Base-by-base conservation (phyloP, 2,329 filamentous ascomycete genomes). In the Fusarium stilboides region DNA sequence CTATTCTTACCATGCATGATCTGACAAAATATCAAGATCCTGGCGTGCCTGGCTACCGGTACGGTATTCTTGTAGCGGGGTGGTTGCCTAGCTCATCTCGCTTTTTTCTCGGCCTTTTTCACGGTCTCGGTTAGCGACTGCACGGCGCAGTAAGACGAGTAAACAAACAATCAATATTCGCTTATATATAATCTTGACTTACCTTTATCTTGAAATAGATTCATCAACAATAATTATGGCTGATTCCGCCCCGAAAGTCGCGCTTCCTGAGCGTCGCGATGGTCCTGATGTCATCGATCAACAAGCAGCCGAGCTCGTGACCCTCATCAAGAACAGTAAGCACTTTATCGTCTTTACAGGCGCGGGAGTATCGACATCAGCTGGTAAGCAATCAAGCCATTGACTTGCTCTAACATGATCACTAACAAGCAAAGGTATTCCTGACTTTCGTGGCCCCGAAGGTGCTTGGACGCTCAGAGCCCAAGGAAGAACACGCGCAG, bases 271-370 rank as follows among this genome's bases (percentile, higher is more conserved):
- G 13, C 59, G 57, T 3, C 61, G 62, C 5, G 64, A 74, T 37
- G 43, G 51, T 5, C 55, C 58, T 0, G 54, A 60, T 2, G 17
- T 56, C 5, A 51, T 73, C 3, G 56, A 81, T 14, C 55, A 62
- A 20, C 83, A 85, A 57, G 82, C 80, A 0, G 68, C 76, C 8
- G 62, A 63, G 2, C 76, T 85, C 0, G 81, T 75, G 1, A 69
- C 76, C 1, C 73, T 75, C 17, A 84, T 85, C 24, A 73, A 65
- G 22, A 77, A 76, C 36, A 83, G 81, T 76, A 82, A 80, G 26
- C 81, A 85, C 64, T 79, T 85, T 17, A 82, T 85, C 12, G 80
- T 77, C 2, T 85, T 84, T 47, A 85, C 83, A 0, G 82, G 83
- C 0, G 83, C 83, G 1, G 83, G 83, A 0, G 72, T 85, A 10